These are phyloP conservation scores for Chaetomiaceae sp. DNA, from an alignment of 2,329 filamentous ascomycete genomes.

Conservation along the genomic window DNA sequence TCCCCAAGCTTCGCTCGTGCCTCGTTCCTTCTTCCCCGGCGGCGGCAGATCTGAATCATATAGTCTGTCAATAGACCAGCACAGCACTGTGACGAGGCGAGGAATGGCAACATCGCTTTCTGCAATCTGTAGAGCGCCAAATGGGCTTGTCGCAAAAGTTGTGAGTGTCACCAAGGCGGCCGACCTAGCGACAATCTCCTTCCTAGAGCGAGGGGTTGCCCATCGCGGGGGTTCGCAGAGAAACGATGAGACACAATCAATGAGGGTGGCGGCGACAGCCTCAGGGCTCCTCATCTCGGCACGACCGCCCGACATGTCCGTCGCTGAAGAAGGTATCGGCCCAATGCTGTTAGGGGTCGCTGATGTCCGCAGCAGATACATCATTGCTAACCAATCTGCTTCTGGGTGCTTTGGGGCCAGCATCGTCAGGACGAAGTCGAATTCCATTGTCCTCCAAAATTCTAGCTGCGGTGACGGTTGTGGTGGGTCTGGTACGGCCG, in stretches of 20 bases:
- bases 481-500: conserved; percentile 18
- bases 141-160: conserved; percentile 58
- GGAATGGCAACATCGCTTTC: conserved; percentile 66
- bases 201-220: conserved; percentile 30
- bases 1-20: not conserved
- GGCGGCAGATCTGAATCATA: conserved; percentile 51
- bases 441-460: conserved; percentile 66
- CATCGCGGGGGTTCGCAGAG: conserved; percentile 54
- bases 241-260: conserved; percentile 60
- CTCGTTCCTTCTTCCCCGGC: not conserved
- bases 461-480: conserved; percentile 33
- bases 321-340: conserved; percentile 50
- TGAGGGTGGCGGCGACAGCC: conserved; percentile 40
- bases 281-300: conserved; percentile 12
- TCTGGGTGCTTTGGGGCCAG: conserved; percentile 63
- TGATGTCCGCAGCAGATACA: conserved; percentile 64
- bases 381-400: conserved; percentile 58
- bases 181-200: conserved; percentile 41
- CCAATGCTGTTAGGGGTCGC: conserved; percentile 61
- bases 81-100: conserved; percentile 63
- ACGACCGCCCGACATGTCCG: conserved; percentile 22
- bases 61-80: conserved; percentile 66
- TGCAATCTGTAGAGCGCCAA: conserved; percentile 63
- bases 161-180: conserved; percentile 51
- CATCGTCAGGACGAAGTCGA: conserved; percentile 63